Evolutionary conservation across 2,329 filamentous ascomycete genomes (phyloP), one percentile per base, ranked within the genome.

Genomic region (Knufia fluminis): DNA sequence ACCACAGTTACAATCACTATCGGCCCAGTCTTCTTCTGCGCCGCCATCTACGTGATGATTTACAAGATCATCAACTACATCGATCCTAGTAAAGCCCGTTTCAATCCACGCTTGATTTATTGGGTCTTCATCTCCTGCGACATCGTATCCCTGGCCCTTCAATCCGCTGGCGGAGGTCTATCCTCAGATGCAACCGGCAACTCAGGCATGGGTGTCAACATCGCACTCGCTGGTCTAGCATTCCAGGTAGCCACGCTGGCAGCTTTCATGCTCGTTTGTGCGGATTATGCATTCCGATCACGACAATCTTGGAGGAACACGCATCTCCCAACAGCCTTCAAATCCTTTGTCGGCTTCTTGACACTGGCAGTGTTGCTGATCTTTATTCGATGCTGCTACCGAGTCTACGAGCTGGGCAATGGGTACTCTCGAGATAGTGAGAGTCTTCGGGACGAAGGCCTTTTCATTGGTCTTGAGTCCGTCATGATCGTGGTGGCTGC

Each of bases 21-120:
- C 38, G 72, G 67, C 0, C 74, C 74, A 7, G 75, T 77, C 48
- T 80, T 77, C 62, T 72, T 76, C 58, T 72, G 77, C 23, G 82
- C 81, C 0, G 79, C 78, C 51, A 79, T 85, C 60, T 86, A 85
- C 62, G 74, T 85, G 48, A 82, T 78, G 24, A 71, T 83, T 23
- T 67, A 67, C n/a, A 60, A 64, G 48, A 62, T 68, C 51, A 66
- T 71, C 50, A 57, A 61, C 32, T 66, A 62, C 45, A 68, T 70
- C 55, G 69, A 62, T 26, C 49, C 60, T 8, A 54, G 65, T 38
- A 65, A 68, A 52, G 72, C 69, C 4, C 68, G 67, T 54, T 64
- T 75, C 51, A 57, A 52, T 12, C 60, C 64, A 3, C 53, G 54
- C n/a, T 54, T 54, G 12, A 65, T 66, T 56, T 64, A 64, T 52